A percentile compares a stretch with the other conserved stretches of the same genome.
Evolutionary conservation across 2,329 filamentous ascomycete genomes (phyloP).

Genomic region (Amauroascus niger): DNA sequence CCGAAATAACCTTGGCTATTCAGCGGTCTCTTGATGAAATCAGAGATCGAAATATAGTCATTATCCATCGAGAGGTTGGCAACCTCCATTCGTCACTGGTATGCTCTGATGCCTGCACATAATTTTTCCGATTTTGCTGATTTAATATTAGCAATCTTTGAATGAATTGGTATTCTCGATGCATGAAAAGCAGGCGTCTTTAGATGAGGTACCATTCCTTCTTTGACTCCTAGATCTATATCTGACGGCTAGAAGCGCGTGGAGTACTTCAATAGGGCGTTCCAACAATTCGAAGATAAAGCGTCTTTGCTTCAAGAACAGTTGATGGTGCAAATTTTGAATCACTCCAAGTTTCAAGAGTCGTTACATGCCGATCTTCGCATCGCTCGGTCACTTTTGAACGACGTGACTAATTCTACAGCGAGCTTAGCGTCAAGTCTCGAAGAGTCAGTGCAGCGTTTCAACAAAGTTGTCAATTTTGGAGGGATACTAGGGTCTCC

Average conservation of each 20-base stretch:
- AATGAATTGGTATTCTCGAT: conserved; percentile 17
- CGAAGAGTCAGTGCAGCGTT: conserved; percentile 17
- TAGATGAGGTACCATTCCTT: conserved; percentile 27
- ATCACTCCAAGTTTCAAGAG: conserved; percentile 20
- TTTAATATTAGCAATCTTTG: conserved; percentile 15
- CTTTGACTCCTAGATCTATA: neutral
- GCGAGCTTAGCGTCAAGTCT: conserved; percentile 19
- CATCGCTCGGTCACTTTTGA: conserved; percentile 17
- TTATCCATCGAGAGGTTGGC: conserved; percentile 24
- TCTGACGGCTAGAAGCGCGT: conserved; percentile 29
- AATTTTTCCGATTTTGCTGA: neutral
- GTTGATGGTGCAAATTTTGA: conserved; percentile 30
- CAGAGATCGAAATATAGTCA: conserved; percentile 23
- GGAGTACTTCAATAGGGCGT: conserved; percentile 25
- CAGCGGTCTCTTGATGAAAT: conserved; percentile 28
- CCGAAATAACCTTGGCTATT: conserved; percentile 25
- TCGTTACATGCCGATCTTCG: conserved; percentile 19
- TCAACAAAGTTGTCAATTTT: conserved; percentile 17
- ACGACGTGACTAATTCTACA: conserved; percentile 20
- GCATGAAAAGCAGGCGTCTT: conserved; percentile 26
- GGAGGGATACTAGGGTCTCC: conserved; percentile 10
- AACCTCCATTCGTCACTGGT: conserved; percentile 31
- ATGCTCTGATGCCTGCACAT: conserved; percentile 9
- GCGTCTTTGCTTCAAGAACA: conserved; percentile 26
- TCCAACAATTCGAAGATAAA: conserved; percentile 28